These are phyloP conservation scores for Blastomyces parvus DNA, from an alignment of 2,329 filamentous ascomycete species.

Conservation along the genomic window DNA sequence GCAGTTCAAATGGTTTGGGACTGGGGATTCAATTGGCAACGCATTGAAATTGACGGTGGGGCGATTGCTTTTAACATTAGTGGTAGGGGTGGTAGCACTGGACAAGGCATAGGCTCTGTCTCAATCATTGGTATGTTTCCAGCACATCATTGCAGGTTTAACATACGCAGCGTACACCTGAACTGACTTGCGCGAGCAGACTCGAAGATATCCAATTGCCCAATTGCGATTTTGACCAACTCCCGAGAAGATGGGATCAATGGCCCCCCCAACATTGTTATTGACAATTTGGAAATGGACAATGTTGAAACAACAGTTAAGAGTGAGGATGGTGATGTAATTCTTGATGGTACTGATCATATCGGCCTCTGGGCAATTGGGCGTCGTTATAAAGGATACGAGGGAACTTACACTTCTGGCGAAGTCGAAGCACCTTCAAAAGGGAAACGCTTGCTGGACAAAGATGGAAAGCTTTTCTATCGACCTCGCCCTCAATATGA, in stretches of 20 bases:
- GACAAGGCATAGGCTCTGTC: slow-evolving; percentile 2
- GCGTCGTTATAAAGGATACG: slow-evolving; percentile 7
- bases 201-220: slow-evolving; percentile 4
- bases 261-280: slow-evolving; percentile 18
- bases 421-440: slow-evolving; percentile 6
- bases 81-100: background rate
- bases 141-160: no score
- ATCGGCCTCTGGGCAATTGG: slow-evolving; percentile 8
- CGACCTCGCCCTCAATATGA: slow-evolving; percentile 9
- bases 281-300: slow-evolving; percentile 43
- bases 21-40: slow-evolving; percentile 9
- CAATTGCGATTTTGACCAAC: slow-evolving; percentile 27
- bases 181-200: slow-evolving; percentile 4
- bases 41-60: slow-evolving; percentile 4
- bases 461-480: slow-evolving; percentile 5
- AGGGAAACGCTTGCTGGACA: background rate
- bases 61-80: slow-evolving; percentile 6
- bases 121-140: slow-evolving; percentile 8
- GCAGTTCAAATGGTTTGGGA: slow-evolving; percentile 8
- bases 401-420: slow-evolving; percentile 6
- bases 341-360: slow-evolving; percentile 1
- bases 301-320: slow-evolving; percentile 36
- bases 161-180: background rate
- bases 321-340: slow-evolving; percentile 1
- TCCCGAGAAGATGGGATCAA: slow-evolving; percentile 4